These are phyloP conservation scores for Jatropha podagrica DNA, from an alignment of 441 rosid genomes.

Conservation along the genomic window DNA sequence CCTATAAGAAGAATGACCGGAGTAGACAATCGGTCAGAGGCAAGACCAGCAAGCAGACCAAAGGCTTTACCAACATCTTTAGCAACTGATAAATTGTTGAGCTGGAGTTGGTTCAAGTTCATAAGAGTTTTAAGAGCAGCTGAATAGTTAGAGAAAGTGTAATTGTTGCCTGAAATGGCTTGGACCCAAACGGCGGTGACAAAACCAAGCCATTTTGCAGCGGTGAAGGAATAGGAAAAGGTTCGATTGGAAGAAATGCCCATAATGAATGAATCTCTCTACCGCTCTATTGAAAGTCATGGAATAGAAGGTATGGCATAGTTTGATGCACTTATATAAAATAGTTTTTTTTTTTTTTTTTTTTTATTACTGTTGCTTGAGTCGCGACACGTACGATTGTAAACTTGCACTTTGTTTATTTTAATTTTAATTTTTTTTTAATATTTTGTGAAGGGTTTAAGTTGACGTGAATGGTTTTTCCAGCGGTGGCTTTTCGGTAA, in stretches of 20 bases:
- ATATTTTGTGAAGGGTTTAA: too few relatives aligned
- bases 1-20: conserved; percentile 67
- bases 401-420: too few relatives aligned
- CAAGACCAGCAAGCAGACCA: conserved; percentile 79
- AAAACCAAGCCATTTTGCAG: conserved; percentile 74
- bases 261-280: background rate
- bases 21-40: conserved; percentile 69
- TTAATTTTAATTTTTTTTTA: too few relatives aligned
- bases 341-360: too few relatives aligned
- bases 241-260: background rate
- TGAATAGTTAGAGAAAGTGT: conserved; percentile 80
- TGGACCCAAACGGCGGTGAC: conserved; percentile 94
- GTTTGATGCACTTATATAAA: too few relatives aligned
- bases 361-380: too few relatives aligned
- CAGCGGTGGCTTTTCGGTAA: too few relatives aligned
- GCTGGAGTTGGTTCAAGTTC: conserved; percentile 72
- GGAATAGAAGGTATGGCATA: too few relatives aligned
- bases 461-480: too few relatives aligned
- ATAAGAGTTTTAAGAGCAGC: conserved; percentile 70
- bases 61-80: conserved; percentile 92
- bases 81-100: conserved; percentile 72
- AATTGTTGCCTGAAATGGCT: conserved; percentile 76
- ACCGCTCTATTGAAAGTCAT: too few relatives aligned
- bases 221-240: conserved; percentile 28
- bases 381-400: too few relatives aligned